Percentiles rank a stretch among this genome's conserved stretches.
phyloP scores from a whole-genome alignment of 2,329 filamentous ascomycete genomes.

The Catunica adiposa region DNA sequence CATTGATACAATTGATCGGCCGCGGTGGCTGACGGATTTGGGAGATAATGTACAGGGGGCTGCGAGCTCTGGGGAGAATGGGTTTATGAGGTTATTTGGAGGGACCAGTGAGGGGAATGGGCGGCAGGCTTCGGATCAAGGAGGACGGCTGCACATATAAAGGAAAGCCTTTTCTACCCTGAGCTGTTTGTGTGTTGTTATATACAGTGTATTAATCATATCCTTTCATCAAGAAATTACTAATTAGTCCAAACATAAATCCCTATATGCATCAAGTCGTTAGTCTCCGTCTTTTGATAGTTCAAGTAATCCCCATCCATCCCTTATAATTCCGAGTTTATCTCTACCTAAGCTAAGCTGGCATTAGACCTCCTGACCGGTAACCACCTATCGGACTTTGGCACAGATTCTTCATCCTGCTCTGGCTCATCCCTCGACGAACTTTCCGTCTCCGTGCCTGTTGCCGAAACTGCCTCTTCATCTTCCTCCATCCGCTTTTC shows the following conservation, averaged over 20 bases:
- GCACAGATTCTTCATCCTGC: neutral
- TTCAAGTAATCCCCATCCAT: too few relatives aligned
- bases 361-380: neutral
- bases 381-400: neutral
- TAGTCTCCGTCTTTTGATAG: too few relatives aligned
- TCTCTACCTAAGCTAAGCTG: neutral
- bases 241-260: neutral
- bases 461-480: neutral
- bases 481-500: neutral
- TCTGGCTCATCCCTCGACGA: neutral
- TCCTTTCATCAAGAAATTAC: neutral
- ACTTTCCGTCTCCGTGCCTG: neutral
- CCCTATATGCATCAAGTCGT: too few relatives aligned
- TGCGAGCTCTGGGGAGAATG: constrained; percentile 18
- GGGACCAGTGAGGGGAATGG: neutral
- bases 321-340: neutral
- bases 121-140: neutral
- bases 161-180: neutral
- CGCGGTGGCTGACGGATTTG: constrained; percentile 65
- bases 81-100: constrained; percentile 43
- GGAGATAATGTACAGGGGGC: constrained; percentile 26
- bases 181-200: neutral
- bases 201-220: neutral
- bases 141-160: neutral
- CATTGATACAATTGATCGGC: constrained; percentile 64